A percentile compares a stretch with the other conserved stretches of the same genome.
Evolutionary conservation across 148 eudicot species (phyloP).

Genomic region (Arctostaphylos glauca): DNA sequence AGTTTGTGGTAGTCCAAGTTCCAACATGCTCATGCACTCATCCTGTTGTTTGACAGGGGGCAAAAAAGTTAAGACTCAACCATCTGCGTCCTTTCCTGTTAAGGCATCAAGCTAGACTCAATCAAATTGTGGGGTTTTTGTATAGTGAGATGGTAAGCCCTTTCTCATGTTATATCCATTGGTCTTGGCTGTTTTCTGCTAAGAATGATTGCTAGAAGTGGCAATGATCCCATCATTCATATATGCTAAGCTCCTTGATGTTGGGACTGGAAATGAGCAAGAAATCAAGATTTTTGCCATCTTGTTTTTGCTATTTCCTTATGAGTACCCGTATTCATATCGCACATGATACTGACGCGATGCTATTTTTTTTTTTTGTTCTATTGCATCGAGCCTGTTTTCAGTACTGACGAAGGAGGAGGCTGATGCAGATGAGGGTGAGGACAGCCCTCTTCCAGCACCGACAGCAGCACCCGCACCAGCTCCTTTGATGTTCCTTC

Average conservation of each 20-base stretch:
- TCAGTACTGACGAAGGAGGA: too few relatives aligned
- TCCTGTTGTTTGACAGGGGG: conserved; percentile 59
- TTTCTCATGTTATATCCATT: not conserved
- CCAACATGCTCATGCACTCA: not conserved
- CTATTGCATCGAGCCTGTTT: too few relatives aligned
- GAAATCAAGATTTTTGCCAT: not conserved
- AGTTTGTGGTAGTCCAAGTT: not conserved
- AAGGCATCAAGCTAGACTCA: conserved; percentile 52
- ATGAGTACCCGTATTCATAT: too few relatives aligned
- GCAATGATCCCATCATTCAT: not conserved
- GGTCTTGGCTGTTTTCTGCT: not conserved
- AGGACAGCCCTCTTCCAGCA: too few relatives aligned
- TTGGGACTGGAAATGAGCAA: not conserved
- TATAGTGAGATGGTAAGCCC: conserved; percentile 65
- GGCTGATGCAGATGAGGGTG: too few relatives aligned
- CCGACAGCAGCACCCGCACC: too few relatives aligned
- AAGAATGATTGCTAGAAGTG: not conserved
- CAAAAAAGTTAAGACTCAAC: conserved; percentile 57
- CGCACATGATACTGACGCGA: too few relatives aligned
- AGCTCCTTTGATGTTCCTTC: too few relatives aligned
- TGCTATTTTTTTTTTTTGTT: too few relatives aligned
- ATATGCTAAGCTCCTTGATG: not conserved
- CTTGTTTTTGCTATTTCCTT: too few relatives aligned
- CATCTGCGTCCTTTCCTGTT: conserved; percentile 74
- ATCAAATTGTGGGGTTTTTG: conserved; percentile 50